Base-by-base conservation (phyloP, 2,329 filamentous ascomycete species). In the Monilinia aucupariae region DNA sequence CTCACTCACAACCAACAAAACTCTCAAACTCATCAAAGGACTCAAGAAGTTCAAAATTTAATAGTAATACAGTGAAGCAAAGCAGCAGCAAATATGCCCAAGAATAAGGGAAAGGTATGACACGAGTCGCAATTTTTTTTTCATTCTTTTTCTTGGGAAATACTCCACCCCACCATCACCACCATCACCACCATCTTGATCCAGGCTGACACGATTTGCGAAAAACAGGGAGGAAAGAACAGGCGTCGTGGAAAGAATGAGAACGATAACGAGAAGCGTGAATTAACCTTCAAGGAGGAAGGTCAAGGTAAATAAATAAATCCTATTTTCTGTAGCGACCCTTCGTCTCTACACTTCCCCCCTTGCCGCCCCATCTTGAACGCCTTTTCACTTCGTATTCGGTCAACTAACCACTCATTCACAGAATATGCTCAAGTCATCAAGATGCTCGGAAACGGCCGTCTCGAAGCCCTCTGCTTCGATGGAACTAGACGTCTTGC, bases 261-360 rank as follows among this genome's bases (percentile, higher is more conserved):
- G 82, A 96, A 94, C 81, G 94, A 97, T 83, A 96, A 97, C 76
- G 92, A 97, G 82, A 97, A 97, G 85, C 92, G 93, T 78, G 93
- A 97, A 79, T 85, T 97, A 74, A 93, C 91, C 75, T 97, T 97
- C 87, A 97, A 97, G 81, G 94, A 97, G 78, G 93, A 97, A 76
- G 93, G 93, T 71, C 93, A 97, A 82, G 87, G 83, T 85, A 79
- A 65, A 76, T 55, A 55, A 2, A 9, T 10, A 17, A 13, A 45
- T n/a, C 41, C 3, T n/a, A 45, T 17, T 17, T 9, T 22, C 8
- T 47, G 15, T 27, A 56, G 45, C 39, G 32, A 43, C 50, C 12
- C 15, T 47, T 43, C 25, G 13, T 34, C 62, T 63, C 55, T 37
- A 59, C 37, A 58, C 27, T 22, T 17, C 17, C 49, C 17, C 34